phyloP scores from a whole-genome alignment of 257 asterid genomes.

The Nemophila menziesii region DNA sequence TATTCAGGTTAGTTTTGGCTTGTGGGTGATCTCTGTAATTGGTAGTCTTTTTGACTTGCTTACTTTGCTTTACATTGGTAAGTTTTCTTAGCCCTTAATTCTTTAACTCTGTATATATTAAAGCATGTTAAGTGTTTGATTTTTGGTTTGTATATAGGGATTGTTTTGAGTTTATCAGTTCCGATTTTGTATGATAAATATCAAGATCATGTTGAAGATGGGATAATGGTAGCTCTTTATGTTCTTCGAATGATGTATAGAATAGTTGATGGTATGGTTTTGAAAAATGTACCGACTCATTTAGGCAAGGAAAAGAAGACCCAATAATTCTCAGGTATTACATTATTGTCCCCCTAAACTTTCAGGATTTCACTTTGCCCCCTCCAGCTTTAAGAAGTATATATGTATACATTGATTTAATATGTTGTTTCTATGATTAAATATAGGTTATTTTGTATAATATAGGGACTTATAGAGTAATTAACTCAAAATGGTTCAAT shows the following conservation, averaged over 20 bases:
- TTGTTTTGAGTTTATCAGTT: conserved; percentile 60
- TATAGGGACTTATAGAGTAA: no score
- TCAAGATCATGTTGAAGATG: conserved; percentile 66
- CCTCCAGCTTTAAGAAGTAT: no score
- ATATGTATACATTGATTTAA: no score
- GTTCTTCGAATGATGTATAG: conserved; percentile 34
- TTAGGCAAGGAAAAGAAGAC: conserved; percentile 65
- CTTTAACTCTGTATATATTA: neutral
- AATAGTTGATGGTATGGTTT: no score
- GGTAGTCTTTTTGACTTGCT: conserved; percentile 81
- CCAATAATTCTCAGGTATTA: conserved; percentile 43
- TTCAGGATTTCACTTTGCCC: no score
- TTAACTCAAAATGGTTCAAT: no score
- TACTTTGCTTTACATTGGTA: conserved; percentile 69
- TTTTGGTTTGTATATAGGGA: conserved; percentile 34
- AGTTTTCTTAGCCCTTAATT: conserved; percentile 14
- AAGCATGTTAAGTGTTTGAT: conserved; percentile 1
- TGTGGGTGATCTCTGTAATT: conserved; percentile 58
- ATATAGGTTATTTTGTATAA: no score
- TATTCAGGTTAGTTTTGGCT: conserved; percentile 49
- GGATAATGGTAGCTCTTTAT: conserved; percentile 35
- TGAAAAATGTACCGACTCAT: conserved; percentile 36
- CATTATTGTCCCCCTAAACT: no score
- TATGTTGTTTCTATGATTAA: no score
- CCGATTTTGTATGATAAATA: no score